Percentiles rank a stretch among this genome's conserved stretches.
These are phyloP conservation scores for Stylonectria norvegica DNA, from an alignment of 2,329 filamentous ascomycete species.

Conservation along the genomic window DNA sequence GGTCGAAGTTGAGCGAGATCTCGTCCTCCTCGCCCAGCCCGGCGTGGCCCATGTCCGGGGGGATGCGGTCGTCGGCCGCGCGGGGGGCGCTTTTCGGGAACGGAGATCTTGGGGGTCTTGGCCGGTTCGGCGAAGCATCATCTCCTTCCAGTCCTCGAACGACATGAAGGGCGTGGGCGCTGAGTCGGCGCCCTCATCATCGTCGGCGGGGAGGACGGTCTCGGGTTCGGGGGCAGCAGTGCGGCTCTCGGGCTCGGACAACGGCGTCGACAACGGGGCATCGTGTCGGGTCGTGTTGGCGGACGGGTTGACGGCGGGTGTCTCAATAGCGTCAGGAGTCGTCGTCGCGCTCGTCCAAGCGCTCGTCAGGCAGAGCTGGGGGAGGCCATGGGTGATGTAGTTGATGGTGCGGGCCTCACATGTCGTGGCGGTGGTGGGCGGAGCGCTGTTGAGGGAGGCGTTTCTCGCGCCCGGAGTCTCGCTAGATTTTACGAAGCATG, in stretches of 20 bases:
- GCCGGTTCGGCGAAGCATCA: slow-evolving; percentile 81
- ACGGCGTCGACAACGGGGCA: slow-evolving; percentile 6
- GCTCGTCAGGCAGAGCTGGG: slow-evolving; percentile 71
- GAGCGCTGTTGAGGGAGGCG: no score
- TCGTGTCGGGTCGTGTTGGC: slow-evolving; percentile 1
- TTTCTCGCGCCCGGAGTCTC: no score
- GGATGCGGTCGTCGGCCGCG: slow-evolving; percentile 44
- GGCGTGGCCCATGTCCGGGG: slow-evolving; percentile 67
- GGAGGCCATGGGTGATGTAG: slow-evolving; percentile 75
- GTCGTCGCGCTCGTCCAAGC: slow-evolving; percentile 45
- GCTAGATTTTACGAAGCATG: no score
- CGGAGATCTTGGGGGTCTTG: slow-evolving; percentile 67
- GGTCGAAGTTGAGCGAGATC: slow-evolving; percentile 60
- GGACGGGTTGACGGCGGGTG: slow-evolving; percentile 1
- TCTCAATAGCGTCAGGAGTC: slow-evolving; percentile 10
- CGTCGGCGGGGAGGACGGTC: slow-evolving; percentile 3
- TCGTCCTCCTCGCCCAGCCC: slow-evolving; percentile 84
- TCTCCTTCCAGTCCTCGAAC: slow-evolving; percentile 97
- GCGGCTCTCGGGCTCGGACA: slow-evolving; percentile 6
- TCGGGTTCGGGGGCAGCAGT: slow-evolving; percentile 1
- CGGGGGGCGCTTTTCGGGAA: slow-evolving; percentile 55
- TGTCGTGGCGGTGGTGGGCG: slow-evolving; percentile 9
- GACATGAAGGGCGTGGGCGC: slow-evolving; percentile 68
- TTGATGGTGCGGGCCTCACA: slow-evolving; percentile 68
- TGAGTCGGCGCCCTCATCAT: slow-evolving; percentile 18